A percentile compares a stretch with the other conserved stretches of the same genome.
phyloP scores from a whole-genome alignment of 2,329 filamentous ascomycete species.

The Ceratocystis papillata region DNA sequence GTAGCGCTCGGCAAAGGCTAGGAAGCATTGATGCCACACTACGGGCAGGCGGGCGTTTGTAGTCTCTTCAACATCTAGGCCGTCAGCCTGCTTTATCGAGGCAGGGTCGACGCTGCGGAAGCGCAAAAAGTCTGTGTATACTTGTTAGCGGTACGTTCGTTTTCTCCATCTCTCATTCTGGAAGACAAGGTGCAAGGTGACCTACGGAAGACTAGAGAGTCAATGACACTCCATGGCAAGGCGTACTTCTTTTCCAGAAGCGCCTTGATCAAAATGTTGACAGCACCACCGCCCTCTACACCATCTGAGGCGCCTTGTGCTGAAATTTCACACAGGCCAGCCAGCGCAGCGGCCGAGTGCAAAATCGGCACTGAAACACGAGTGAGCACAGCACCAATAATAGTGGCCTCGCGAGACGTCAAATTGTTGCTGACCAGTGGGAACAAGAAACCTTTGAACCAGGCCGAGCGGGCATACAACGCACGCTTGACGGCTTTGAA shows the following conservation, averaged over 20 bases:
- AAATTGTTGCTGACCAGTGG: slow-evolving; percentile 74
- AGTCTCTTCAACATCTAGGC: slow-evolving; percentile 44
- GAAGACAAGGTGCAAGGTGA: slow-evolving; percentile 1
- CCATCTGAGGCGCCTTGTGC: slow-evolving; percentile 77
- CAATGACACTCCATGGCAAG: slow-evolving; percentile 85
- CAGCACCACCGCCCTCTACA: slow-evolving; percentile 77
- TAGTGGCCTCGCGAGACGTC: slow-evolving; percentile 86
- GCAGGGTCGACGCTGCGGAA: slow-evolving; percentile 63
- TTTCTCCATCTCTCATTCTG: not conserved
- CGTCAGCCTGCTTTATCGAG: slow-evolving; percentile 40
- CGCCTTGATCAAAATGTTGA: slow-evolving; percentile 89
- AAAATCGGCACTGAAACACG: slow-evolving; percentile 80
- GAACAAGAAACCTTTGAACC: slow-evolving; percentile 94
- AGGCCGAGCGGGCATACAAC: slow-evolving; percentile 86
- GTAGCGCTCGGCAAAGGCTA: slow-evolving; percentile 89
- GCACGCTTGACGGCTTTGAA: slow-evolving; percentile 90
- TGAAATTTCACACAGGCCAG: slow-evolving; percentile 86
- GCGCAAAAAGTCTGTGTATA: slow-evolving; percentile 62
- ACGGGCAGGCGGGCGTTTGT: slow-evolving; percentile 63
- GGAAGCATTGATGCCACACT: slow-evolving; percentile 87
- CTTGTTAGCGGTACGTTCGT: not conserved
- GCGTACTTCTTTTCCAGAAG: slow-evolving; percentile 96
- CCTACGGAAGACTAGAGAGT: slow-evolving; percentile 68
- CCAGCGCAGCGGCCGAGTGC: slow-evolving; percentile 82
- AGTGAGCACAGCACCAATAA: slow-evolving; percentile 75